Conservation (phyloP, 768 basidiomycete genomes). For the Mycena chlorophos region DNA sequence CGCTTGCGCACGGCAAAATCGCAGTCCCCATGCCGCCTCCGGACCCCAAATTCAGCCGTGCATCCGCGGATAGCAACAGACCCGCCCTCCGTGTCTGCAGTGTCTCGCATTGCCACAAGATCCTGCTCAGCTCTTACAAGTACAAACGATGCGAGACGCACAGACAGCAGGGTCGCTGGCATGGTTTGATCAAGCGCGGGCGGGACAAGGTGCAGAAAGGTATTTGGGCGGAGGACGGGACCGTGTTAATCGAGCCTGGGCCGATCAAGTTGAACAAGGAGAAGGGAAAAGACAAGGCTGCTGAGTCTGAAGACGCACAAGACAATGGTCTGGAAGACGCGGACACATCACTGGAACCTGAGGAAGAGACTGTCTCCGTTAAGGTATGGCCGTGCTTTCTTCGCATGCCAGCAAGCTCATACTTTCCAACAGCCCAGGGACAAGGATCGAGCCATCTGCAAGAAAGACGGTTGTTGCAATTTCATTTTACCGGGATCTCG, state of each 20-base stretch:
- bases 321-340: background rate
- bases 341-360: too few relatives aligned
- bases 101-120: constrained; percentile 55
- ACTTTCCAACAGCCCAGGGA: background rate
- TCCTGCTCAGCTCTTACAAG: constrained; percentile 47
- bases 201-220: constrained; percentile 51
- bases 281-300: constrained; percentile 14
- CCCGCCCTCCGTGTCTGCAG: constrained; percentile 53
- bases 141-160: constrained; percentile 59
- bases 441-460: constrained; percentile 33
- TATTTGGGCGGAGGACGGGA: constrained; percentile 24
- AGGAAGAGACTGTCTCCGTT: too few relatives aligned
- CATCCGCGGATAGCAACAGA: constrained; percentile 9
- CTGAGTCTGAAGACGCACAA: constrained; percentile 9
- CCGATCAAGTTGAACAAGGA: constrained; percentile 8
- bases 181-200: constrained; percentile 52
- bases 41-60: constrained; percentile 5
- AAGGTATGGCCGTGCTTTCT: background rate
- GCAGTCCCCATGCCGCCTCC: background rate
- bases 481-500: constrained; percentile 42
- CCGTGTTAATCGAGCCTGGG: constrained; percentile 12
- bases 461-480: constrained; percentile 43
- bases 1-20: constrained; percentile 3
- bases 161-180: constrained; percentile 54
- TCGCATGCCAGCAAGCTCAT: background rate